These are phyloP conservation scores for Cucurbita ficifolia DNA, from an alignment of 306 rosid species.

Conservation along the genomic window DNA sequence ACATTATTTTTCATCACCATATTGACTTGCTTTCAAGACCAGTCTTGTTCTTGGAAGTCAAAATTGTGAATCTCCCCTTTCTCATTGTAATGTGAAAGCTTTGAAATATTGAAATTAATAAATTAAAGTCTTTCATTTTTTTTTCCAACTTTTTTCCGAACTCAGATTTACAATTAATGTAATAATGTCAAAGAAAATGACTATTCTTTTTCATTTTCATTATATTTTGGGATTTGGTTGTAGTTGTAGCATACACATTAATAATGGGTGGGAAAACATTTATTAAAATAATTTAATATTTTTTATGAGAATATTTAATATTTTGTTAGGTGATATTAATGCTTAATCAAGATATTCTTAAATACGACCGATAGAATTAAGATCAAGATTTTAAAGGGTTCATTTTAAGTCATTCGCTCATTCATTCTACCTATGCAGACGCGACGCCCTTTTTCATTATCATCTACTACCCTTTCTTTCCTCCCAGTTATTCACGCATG, in stretches of 20 bases:
- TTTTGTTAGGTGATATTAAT: no score
- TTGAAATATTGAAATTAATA: not conserved
- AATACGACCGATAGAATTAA: no score
- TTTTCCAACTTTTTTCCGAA: not conserved
- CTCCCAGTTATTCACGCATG: not conserved
- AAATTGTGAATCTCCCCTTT: not conserved
- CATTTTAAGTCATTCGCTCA: no score
- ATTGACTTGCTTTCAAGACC: not conserved
- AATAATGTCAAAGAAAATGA: conserved; percentile 1
- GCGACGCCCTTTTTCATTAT: no score
- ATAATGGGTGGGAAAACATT: not conserved
- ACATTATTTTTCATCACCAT: not conserved
- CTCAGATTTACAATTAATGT: not conserved
- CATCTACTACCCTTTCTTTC: not conserved
- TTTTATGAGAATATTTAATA: no score
- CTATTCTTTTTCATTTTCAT: not conserved
- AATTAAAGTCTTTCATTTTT: not conserved
- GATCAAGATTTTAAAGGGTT: no score
- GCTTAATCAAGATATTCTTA: no score
- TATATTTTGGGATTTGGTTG: not conserved
- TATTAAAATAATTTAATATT: no score
- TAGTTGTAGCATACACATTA: not conserved
- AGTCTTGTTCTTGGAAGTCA: conserved; percentile 1
- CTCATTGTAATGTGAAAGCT: conserved; percentile 1
- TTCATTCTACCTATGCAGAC: no score